A percentile compares a stretch with the other conserved stretches of the same genome.
Conservation (phyloP, 2,329 filamentous ascomycete genomes). For the Colletotrichum sp. region DNA sequence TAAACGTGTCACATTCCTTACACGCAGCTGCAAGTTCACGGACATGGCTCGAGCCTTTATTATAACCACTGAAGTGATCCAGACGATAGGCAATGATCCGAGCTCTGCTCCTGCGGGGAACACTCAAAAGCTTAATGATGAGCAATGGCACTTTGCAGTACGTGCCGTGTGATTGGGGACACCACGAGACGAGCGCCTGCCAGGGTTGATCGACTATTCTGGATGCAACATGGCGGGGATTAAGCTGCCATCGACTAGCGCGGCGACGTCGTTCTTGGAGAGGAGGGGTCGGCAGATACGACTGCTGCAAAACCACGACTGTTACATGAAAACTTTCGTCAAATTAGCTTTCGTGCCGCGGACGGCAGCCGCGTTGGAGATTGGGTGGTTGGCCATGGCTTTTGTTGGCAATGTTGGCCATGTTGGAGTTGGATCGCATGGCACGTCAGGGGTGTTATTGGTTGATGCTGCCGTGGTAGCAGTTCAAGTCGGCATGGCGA, state of each 20-base stretch:
- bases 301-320: slow-evolving; percentile 7
- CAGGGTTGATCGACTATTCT: background rate
- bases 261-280: background rate
- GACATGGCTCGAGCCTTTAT: background rate
- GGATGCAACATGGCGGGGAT: slow-evolving; percentile 2
- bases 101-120: background rate
- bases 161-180: background rate
- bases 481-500: background rate
- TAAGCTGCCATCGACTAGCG: background rate
- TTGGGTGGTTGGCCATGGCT: background rate
- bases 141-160: background rate
- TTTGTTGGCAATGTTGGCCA: background rate
- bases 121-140: background rate
- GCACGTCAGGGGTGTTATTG: background rate
- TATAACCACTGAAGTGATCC: background rate
- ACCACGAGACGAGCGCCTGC: background rate
- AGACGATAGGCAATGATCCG: background rate
- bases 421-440: background rate
- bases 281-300: background rate
- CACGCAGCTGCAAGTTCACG: background rate
- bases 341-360: background rate
- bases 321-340: slow-evolving; percentile 12
- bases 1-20: background rate
- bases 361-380: background rate
- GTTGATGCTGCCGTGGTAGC: background rate